phyloP scores from a whole-genome alignment of 129 eudicot genomes.

The Kitagawia praeruptora region DNA sequence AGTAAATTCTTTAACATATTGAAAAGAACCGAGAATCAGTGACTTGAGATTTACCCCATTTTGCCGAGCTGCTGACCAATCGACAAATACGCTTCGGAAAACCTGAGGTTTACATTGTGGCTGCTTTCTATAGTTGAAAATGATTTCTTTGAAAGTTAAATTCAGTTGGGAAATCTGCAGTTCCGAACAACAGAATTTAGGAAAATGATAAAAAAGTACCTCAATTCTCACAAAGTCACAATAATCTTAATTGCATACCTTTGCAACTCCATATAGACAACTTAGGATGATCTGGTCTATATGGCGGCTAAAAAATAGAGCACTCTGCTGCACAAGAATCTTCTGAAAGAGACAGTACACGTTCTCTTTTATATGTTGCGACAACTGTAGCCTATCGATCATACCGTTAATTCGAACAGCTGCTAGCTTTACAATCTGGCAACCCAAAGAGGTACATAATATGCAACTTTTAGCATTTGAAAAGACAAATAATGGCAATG shows the following conservation, averaged over 20 bases:
- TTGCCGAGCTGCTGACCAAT: conserved; percentile 51
- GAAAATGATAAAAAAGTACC: conserved; percentile 4
- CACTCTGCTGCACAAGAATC: conserved; percentile 53
- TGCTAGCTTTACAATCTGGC: conserved; percentile 81
- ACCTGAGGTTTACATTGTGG: conserved; percentile 94
- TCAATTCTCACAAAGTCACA: conserved; percentile 5
- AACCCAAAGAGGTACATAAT: not conserved
- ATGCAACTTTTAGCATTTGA: not conserved
- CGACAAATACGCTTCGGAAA: conserved; percentile 81
- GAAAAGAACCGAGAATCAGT: not conserved
- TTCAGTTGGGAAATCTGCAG: conserved; percentile 83
- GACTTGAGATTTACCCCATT: conserved; percentile 45
- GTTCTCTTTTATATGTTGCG: conserved; percentile 74
- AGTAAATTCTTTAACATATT: conserved; percentile 1
- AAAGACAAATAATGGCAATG: not conserved
- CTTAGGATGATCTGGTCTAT: conserved; percentile 94
- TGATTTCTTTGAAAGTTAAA: conserved; percentile 81
- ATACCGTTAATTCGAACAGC: conserved; percentile 97
- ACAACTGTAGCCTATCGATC: conserved; percentile 79
- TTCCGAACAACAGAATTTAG: conserved; percentile 12
- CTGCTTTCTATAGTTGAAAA: conserved; percentile 76
- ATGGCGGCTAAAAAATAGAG: conserved; percentile 77
- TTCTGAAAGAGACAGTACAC: conserved; percentile 86
- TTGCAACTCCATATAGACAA: conserved; percentile 95
- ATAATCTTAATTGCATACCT: conserved; percentile 46